phyloP scores from a whole-genome alignment of 2,329 filamentous ascomycete genomes.

The Curvularia verruculosa region DNA sequence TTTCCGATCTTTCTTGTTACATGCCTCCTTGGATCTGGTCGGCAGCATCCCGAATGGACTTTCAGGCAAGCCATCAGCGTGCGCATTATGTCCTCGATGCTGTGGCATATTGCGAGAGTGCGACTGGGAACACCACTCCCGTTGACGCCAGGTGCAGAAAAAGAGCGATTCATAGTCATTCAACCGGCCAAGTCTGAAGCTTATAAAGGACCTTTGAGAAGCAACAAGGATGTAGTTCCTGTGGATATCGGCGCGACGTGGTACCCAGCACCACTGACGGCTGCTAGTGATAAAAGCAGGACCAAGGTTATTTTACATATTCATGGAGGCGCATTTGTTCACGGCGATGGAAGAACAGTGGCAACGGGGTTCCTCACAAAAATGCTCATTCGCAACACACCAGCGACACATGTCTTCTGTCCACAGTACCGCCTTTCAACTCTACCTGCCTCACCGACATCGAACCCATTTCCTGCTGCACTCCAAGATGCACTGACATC shows the following conservation, averaged over 20 bases:
- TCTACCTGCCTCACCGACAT: slow-evolving; percentile 42
- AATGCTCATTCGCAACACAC: slow-evolving; percentile 47
- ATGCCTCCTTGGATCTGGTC: slow-evolving; percentile 45
- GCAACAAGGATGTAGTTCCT: slow-evolving; percentile 45
- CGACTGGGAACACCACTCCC: slow-evolving; percentile 39
- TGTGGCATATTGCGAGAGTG: slow-evolving; percentile 43
- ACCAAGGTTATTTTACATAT: slow-evolving; percentile 54
- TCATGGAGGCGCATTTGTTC: slow-evolving; percentile 58
- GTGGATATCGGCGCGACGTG: slow-evolving; percentile 51
- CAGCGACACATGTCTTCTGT: slow-evolving; percentile 50
- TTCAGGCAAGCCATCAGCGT: slow-evolving; percentile 48
- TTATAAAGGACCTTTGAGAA: slow-evolving; percentile 42
- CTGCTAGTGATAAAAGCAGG: slow-evolving; percentile 17
- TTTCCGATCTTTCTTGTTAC: slow-evolving; percentile 51
- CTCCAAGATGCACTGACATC: slow-evolving; percentile 57
- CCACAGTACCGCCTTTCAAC: slow-evolving; percentile 58
- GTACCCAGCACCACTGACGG: slow-evolving; percentile 45
- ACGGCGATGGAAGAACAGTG: slow-evolving; percentile 46
- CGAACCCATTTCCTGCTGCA: slow-evolving; percentile 58
- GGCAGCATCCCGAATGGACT: slow-evolving; percentile 50
- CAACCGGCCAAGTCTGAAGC: slow-evolving; percentile 23
- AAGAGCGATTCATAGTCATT: slow-evolving; percentile 48
- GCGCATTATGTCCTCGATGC: slow-evolving; percentile 40
- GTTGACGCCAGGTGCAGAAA: slow-evolving; percentile 47
- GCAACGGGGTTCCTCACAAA: slow-evolving; percentile 40